A percentile compares a stretch with the other conserved stretches of the same genome.
These are phyloP conservation scores for Triticum aestivum DNA, from an alignment of 176 grass and related monocot genomes.

Conservation along the genomic window IWGSC_CS_RefSeq_v2.1 NC_057800.1:643993109-643993608, in stretches of 20 bases:
- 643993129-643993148: conserved; percentile 79
- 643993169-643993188: neutral
- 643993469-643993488: conserved; percentile 37
- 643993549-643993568: neutral
- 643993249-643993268: conserved; percentile 10
- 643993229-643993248: conserved; percentile 1
- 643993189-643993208: conserved; percentile 1
- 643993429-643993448: conserved; percentile 3
- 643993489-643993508: conserved; percentile 48
- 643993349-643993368: conserved; percentile 14
- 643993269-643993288: conserved; percentile 3
- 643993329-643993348: conserved; percentile 36
- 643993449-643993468: neutral
- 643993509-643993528: conserved; percentile 27
- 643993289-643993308: neutral
- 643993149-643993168: conserved; percentile 66
- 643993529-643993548: conserved; percentile 6
- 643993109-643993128: conserved; percentile 43
- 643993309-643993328: conserved; percentile 28
- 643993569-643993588: neutral
- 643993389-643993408: conserved; percentile 24
- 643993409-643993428: conserved; percentile 22
- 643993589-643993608: neutral
- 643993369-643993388: conserved; percentile 52
- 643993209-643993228: conserved; percentile 12